Evolutionary conservation across 805 yeast species (phyloP), one percentile per base, ranked within the genome.

Genomic region (Hanseniaspora pseudoguilliermondii): DNA sequence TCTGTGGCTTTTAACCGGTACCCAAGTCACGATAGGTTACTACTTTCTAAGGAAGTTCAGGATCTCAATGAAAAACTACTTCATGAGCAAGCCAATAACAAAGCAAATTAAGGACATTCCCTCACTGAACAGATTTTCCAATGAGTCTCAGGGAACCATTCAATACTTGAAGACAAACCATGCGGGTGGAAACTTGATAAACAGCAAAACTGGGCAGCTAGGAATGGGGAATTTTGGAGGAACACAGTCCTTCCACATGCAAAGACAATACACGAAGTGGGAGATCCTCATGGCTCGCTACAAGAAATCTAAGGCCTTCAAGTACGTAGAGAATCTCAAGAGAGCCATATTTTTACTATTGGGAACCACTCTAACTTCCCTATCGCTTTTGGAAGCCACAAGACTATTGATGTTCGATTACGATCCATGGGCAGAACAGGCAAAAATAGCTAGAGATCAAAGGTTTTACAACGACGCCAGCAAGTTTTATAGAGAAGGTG

Each of bases 391-490:
- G 38, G 91, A 84, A 62, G 60, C 74, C 7, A 71, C 78, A 16
- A 70, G 90, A 54, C 60, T 82, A 41, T 62, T 60, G 8, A 32
- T 73, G 49, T 53, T 73, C 15, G 73, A 73, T 43, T 72, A 71
- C 58, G 90, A 84, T 63, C 90, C 90, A 10, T 84, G 90, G 90
- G 73, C 68, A 27, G 86, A 80, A 35, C 88, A 84, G 62, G 86
- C 88, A 2, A 72, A 66, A 47, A 62, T 64, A 18, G 83, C 80
- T 36, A 75, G 87, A 40, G 69, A 68, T 20, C 65, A 73, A 57
- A 64, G 66, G 50, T 66, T 69, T 43, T 69, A 65, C 57, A 68
- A 68, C 57, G 70, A 69, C 57, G 66, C 68, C 10, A 59, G 65
- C 15, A 60, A 62, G 42, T 69, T 60, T 46, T 69, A 67, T 58